Conservation (phyloP, 805 yeast species). For the Blastobotrys attinorum region DNA sequence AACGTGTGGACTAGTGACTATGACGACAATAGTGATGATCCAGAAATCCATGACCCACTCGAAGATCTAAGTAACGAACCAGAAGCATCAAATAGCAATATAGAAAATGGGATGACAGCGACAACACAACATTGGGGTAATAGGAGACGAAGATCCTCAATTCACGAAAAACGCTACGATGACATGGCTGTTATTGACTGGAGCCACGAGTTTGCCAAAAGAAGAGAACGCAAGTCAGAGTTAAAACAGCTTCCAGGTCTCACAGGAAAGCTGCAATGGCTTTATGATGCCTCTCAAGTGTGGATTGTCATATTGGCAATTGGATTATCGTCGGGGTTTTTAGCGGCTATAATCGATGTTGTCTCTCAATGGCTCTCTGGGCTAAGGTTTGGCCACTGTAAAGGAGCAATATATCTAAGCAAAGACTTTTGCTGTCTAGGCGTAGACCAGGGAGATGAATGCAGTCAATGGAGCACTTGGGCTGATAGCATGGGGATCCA, state of each 20-base stretch:
- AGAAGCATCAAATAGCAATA: no score
- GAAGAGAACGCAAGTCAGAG: conserved; percentile 14
- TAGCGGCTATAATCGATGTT: conserved; percentile 72
- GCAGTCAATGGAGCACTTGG: conserved; percentile 33
- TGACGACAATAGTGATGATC: no score
- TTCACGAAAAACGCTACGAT: conserved; percentile 1
- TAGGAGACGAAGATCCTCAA: neutral
- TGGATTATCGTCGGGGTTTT: conserved; percentile 66
- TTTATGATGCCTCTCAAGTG: conserved; percentile 32
- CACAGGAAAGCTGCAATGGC: conserved; percentile 19
- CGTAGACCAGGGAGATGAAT: conserved; percentile 33
- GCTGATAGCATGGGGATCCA: conserved; percentile 23
- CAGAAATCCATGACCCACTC: no score
- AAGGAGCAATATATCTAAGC: conserved; percentile 53
- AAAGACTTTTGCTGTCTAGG: conserved; percentile 72
- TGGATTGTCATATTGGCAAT: conserved; percentile 67
- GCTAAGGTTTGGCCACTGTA: conserved; percentile 68
- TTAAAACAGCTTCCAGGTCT: conserved; percentile 11
- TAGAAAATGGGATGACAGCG: no score
- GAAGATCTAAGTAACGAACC: no score
- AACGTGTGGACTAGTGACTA: no score
- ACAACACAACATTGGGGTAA: conserved; percentile 2
- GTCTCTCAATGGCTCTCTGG: conserved; percentile 76
- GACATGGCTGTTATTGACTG: conserved; percentile 28
- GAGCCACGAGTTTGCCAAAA: conserved; percentile 28